phyloP scores from a whole-genome alignment of 495 filamentous ascomycete genomes.

The Penicillium argentinense region DNA sequence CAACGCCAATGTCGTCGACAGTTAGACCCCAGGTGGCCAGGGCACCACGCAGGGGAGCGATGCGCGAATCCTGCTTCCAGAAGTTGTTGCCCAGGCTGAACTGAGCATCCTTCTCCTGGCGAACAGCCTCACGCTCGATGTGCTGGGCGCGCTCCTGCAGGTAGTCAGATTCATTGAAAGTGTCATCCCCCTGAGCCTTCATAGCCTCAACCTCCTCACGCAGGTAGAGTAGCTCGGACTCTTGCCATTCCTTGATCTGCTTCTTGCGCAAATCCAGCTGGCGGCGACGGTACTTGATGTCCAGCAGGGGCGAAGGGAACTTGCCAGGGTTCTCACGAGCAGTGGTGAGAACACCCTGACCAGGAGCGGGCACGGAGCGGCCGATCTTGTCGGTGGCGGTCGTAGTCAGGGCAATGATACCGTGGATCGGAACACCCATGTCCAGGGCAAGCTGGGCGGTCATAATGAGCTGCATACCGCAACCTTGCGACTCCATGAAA shows the following conservation, averaged over 20 bases:
- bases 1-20: conserved; percentile 91
- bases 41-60: conserved; percentile 91
- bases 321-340: conserved; percentile 87
- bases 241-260: conserved; percentile 94
- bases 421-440: conserved; percentile 98
- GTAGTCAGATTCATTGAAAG: conserved; percentile 80
- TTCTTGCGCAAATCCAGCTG: conserved; percentile 89
- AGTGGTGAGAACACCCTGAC: conserved; percentile 96
- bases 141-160: conserved; percentile 80
- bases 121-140: conserved; percentile 81
- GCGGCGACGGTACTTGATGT: conserved; percentile 94
- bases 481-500: conserved; percentile 99
- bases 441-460: conserved; percentile 91
- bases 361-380: conserved; percentile 92
- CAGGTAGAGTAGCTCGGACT: conserved; percentile 88
- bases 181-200: conserved; percentile 67
- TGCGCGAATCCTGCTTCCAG: conserved; percentile 92
- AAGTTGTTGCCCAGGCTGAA: conserved; percentile 94
- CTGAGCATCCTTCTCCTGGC: conserved; percentile 89
- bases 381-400: conserved; percentile 99
- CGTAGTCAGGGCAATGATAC: conserved; percentile 87
- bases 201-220: conserved; percentile 90
- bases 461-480: conserved; percentile 98
- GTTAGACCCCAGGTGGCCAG: conserved; percentile 97
- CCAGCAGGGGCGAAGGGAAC: conserved; percentile 90